A percentile compares a stretch with the other conserved stretches of the same genome.
Conservation (phyloP, 1,284 basidiomycete species). For the Ganoderma sp. region DNA sequence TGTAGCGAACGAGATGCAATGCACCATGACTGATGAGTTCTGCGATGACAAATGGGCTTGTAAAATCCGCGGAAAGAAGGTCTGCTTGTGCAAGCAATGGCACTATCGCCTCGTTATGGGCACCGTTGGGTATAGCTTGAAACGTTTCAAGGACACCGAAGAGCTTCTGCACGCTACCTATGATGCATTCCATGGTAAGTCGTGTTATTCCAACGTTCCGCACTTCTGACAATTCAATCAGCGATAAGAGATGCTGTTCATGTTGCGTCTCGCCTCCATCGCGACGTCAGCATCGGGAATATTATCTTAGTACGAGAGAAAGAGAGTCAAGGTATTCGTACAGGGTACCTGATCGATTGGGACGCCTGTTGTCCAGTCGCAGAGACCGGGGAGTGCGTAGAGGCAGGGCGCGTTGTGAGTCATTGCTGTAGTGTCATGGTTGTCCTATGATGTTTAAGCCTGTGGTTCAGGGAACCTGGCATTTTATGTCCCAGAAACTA, state of each 20-base stretch:
- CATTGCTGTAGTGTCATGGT: background rate
- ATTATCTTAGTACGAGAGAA: slow-evolving; percentile 20
- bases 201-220: background rate
- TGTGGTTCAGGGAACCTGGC: slow-evolving; percentile 19
- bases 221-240: background rate
- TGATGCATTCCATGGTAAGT: slow-evolving; percentile 22
- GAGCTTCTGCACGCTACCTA: slow-evolving; percentile 19
- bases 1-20: slow-evolving; percentile 3
- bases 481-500: slow-evolving; percentile 16
- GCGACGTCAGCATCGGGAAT: slow-evolving; percentile 24
- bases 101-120: slow-evolving; percentile 21
- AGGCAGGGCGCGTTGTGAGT: background rate
- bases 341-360: slow-evolving; percentile 24
- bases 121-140: slow-evolving; percentile 18
- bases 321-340: background rate
- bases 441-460: background rate
- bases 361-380: slow-evolving; percentile 13
- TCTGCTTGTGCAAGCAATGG: background rate
- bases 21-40: background rate
- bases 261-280: slow-evolving; percentile 15
- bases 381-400: slow-evolving; percentile 4
- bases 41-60: background rate
- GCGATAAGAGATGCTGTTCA: slow-evolving; percentile 16
- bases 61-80: background rate
- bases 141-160: slow-evolving; percentile 5